Conservation (phyloP, 257 asterid genomes). For the Thymus quinquecostatus region DNA sequence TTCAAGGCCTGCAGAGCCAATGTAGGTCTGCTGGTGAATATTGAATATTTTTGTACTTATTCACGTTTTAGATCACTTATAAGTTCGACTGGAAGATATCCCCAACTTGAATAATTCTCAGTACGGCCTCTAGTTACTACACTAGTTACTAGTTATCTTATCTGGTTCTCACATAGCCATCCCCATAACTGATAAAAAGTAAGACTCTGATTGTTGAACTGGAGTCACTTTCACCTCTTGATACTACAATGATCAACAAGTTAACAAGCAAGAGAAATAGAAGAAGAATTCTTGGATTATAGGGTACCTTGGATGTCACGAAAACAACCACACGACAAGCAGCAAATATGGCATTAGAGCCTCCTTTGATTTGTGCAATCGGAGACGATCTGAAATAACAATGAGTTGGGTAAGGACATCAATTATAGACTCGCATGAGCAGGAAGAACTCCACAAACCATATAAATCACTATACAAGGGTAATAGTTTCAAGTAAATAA, state of each 20-base stretch:
- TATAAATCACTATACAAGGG: constrained; percentile 6
- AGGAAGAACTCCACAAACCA: constrained; percentile 23
- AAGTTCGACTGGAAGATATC: background rate
- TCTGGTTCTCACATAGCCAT: background rate
- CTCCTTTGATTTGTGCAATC: constrained; percentile 52
- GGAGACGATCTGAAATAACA: constrained; percentile 64
- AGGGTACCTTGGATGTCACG: constrained; percentile 73
- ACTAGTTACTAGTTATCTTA: background rate
- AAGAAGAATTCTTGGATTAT: constrained; percentile 12
- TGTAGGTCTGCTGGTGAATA: background rate
- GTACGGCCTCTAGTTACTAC: background rate
- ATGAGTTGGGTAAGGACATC: constrained; percentile 33
- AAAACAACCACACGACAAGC: constrained; percentile 61
- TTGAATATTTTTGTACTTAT: background rate
- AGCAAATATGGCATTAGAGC: constrained; percentile 58
- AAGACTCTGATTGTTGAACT: background rate
- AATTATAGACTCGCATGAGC: constrained; percentile 24
- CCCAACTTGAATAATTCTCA: background rate
- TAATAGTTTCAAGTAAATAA: constrained; percentile 23
- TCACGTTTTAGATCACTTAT: background rate
- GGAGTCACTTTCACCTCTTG: background rate
- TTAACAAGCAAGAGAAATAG: background rate
- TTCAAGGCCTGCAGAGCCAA: background rate
- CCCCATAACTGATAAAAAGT: background rate
- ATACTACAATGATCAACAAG: constrained; percentile 6